phyloP scores from a whole-genome alignment of 1,139 yeast species.

The Pneumocystis murina region DNA sequence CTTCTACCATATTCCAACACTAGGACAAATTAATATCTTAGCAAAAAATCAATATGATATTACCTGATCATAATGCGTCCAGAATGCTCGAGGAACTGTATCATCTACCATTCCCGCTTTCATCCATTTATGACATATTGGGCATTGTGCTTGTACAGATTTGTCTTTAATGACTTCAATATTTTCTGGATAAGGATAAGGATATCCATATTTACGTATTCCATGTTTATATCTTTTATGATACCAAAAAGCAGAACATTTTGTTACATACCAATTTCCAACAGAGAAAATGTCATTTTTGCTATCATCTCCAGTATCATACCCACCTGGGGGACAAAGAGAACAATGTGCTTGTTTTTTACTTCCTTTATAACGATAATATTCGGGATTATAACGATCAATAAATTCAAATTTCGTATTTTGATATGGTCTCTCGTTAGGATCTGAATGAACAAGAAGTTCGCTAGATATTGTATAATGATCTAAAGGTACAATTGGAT shows the following conservation, averaged over 20 bases:
- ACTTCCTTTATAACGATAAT: neutral
- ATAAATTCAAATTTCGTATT: neutral
- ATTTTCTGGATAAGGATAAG: neutral
- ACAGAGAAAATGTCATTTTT: neutral
- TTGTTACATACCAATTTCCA: neutral
- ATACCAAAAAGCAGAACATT: neutral
- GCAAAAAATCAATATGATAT: neutral
- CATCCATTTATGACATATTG: neutral
- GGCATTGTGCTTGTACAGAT: neutral
- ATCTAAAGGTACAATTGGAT: neutral
- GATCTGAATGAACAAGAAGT: neutral
- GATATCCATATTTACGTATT: neutral
- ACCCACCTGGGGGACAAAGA: neutral
- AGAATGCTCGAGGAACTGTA: neutral
- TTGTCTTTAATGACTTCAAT: neutral
- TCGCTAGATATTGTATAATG: neutral
- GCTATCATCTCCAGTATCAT: neutral
- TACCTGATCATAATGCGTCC: neutral
- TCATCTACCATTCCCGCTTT: neutral
- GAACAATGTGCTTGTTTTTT: neutral
- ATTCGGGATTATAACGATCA: neutral
- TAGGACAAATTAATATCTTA: neutral
- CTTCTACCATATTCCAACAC: slow-evolving; percentile 1
- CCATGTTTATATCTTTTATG: neutral
- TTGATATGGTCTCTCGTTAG: neutral